Evolutionary conservation across 495 filamentous ascomycete genomes (phyloP).

Genomic region (Hypomontagnella submonticulosa): DNA sequence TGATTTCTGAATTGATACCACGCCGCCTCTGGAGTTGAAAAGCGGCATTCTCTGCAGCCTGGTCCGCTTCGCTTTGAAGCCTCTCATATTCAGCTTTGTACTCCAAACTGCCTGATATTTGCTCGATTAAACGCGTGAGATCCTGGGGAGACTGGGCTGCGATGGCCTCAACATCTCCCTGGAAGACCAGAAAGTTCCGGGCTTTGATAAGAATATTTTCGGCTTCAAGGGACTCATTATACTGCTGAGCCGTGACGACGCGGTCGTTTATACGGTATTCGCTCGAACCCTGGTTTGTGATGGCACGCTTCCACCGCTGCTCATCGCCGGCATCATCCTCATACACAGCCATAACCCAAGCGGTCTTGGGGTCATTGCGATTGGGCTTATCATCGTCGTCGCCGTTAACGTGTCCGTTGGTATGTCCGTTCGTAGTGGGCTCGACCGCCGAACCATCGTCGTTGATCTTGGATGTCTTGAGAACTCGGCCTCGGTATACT

Average conservation of each 20-base stretch:
- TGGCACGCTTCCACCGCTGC: slow-evolving; percentile 93
- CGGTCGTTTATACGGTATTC: slow-evolving; percentile 97
- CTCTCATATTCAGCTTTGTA: slow-evolving; percentile 95
- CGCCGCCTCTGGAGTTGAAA: slow-evolving; percentile 87
- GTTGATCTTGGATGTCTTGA: slow-evolving; percentile 90
- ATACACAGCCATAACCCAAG: slow-evolving; percentile 99
- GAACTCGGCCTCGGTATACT: slow-evolving; percentile 93
- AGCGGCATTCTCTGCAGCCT: slow-evolving; percentile 86
- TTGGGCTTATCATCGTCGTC: slow-evolving; percentile 68
- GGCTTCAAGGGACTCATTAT: slow-evolving; percentile 90
- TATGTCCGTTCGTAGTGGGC: slow-evolving; percentile 64
- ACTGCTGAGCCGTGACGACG: slow-evolving; percentile 86
- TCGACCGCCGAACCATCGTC: slow-evolving; percentile 80
- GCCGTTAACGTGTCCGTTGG: slow-evolving; percentile 62
- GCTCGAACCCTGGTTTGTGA: slow-evolving; percentile 87
- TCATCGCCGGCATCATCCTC: slow-evolving; percentile 97
- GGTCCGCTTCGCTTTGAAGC: slow-evolving; percentile 84
- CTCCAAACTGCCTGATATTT: slow-evolving; percentile 95
- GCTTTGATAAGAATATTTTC: slow-evolving; percentile 99
- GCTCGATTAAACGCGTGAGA: slow-evolving; percentile 94
- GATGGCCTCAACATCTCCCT: slow-evolving; percentile 98
- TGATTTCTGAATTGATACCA: slow-evolving; percentile 97
- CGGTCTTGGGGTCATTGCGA: slow-evolving; percentile 81
- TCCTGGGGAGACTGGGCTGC: slow-evolving; percentile 93
- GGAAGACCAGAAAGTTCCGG: slow-evolving; percentile 97